Evolutionary conservation across 257 asterid species (phyloP).

Genomic region (Mentha longifolia): DNA sequence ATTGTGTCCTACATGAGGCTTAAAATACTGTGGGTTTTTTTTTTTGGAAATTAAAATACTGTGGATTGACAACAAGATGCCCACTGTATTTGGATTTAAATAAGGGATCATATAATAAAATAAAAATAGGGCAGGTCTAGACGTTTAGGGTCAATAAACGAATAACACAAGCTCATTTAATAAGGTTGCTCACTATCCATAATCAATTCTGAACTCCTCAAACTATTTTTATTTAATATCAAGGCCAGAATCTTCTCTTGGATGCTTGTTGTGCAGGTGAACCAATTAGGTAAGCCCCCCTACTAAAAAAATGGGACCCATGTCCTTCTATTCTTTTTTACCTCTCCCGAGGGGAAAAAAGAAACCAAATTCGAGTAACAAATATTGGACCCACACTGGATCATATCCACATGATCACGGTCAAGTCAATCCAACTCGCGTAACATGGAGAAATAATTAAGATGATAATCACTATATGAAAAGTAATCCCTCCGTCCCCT

Average conservation of each 20-base stretch:
- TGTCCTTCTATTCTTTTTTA: conserved; percentile 9
- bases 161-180: conserved; percentile 37
- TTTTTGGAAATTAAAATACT: conserved; percentile 4
- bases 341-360: neutral
- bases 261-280: conserved; percentile 41
- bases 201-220: conserved; percentile 37
- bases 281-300: conserved; percentile 49
- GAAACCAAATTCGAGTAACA: conserved; percentile 13
- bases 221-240: conserved; percentile 40
- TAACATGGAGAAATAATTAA: conserved; percentile 19
- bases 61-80: conserved; percentile 35
- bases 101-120: conserved; percentile 19
- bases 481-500: too few relatives aligned
- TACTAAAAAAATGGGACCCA: conserved; percentile 44
- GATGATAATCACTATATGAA: neutral
- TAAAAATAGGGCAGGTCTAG: conserved; percentile 25
- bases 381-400: conserved; percentile 32
- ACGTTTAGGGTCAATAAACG: conserved; percentile 26
- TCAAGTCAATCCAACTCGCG: conserved; percentile 30
- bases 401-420: conserved; percentile 26
- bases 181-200: conserved; percentile 47
- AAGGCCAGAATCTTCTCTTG: conserved; percentile 33
- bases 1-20: conserved; percentile 20
- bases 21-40: conserved; percentile 26
- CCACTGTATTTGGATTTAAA: conserved; percentile 30